Conservation (phyloP, 2,329 filamentous ascomycete species). For the Rutstroemia sp. region DNA sequence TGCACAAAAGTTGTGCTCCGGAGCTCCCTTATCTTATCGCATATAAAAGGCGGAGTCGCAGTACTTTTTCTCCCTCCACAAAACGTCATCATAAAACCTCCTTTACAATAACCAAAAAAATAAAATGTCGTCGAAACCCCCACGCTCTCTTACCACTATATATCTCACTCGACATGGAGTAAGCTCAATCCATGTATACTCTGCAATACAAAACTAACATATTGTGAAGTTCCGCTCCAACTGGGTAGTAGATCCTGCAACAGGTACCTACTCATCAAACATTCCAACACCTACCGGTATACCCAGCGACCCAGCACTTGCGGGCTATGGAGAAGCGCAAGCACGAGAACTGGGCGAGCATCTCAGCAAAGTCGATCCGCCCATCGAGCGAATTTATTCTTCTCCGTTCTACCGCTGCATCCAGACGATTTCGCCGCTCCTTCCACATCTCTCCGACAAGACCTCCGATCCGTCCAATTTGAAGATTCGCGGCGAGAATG, state of each 20-base stretch:
- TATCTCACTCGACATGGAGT: conserved; percentile 71
- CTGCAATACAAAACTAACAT: conserved; percentile 11
- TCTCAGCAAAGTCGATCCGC: conserved; percentile 54
- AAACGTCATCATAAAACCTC: conserved; percentile 4
- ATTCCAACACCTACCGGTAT: conserved; percentile 82
- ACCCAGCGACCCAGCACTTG: conserved; percentile 78
- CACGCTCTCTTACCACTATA: conserved; percentile 35
- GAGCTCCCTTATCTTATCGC: conserved; percentile 10
- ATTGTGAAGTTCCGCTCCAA: conserved; percentile 71
- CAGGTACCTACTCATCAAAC: conserved; percentile 67
- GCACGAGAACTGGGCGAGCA: conserved; percentile 66
- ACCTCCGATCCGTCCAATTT: conserved; percentile 21
- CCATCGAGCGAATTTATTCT: conserved; percentile 71
- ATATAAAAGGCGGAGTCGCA: background rate
- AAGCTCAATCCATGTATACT: conserved; percentile 33
- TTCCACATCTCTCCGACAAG: conserved; percentile 36
- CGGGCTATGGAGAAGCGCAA: conserved; percentile 79
- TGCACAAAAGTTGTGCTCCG: conserved; percentile 18
- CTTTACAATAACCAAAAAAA: background rate
- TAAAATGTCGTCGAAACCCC: conserved; percentile 3
- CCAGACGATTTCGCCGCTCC: conserved; percentile 70
- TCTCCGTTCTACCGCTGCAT: conserved; percentile 84
- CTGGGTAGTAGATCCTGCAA: conserved; percentile 77
- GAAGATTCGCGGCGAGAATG: conserved; percentile 47
- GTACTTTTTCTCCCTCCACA: background rate